Percentiles rank a stretch among this genome's conserved stretches.
phyloP scores from a whole-genome alignment of 441 rosid genomes.

The Arabidopsis lyrata region DNA sequence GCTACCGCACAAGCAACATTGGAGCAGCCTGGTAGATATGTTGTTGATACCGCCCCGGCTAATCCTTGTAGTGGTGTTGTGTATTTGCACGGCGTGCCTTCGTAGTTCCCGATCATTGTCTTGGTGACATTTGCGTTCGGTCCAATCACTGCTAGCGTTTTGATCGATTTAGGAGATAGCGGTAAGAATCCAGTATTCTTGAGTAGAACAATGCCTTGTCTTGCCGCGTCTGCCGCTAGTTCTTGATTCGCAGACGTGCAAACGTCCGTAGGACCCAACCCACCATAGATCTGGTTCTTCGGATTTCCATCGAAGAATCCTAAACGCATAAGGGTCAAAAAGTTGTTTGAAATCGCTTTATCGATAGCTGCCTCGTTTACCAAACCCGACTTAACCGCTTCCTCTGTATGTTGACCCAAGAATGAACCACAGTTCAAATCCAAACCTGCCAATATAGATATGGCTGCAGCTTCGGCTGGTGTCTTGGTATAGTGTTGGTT shows the following conservation, averaged over 20 bases:
- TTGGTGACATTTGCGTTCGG: conserved; percentile 59
- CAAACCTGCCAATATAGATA: conserved; percentile 51
- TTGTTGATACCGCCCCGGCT: conserved; percentile 60
- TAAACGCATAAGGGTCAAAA: conserved; percentile 55
- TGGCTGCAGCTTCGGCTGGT: conserved; percentile 51
- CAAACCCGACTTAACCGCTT: conserved; percentile 53
- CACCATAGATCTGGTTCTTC: conserved; percentile 46
- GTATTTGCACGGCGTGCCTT: conserved; percentile 56
- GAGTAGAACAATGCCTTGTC: conserved; percentile 67
- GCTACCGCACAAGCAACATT: conserved; percentile 44
- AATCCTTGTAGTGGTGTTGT: conserved; percentile 50
- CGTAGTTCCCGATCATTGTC: conserved; percentile 68
- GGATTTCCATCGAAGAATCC: conserved; percentile 66
- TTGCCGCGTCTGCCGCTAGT: conserved; percentile 63
- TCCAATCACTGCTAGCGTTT: conserved; percentile 59
- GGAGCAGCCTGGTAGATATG: conserved; percentile 56
- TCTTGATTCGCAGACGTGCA: conserved; percentile 50
- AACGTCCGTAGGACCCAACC: conserved; percentile 53
- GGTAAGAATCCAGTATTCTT: conserved; percentile 49
- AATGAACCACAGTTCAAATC: conserved; percentile 56
- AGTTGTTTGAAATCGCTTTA: conserved; percentile 46
- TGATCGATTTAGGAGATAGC: background rate
- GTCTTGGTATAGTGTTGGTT: conserved; percentile 49
- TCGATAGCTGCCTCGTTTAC: conserved; percentile 50
- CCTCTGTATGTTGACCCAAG: conserved; percentile 34